phyloP scores from a whole-genome alignment of 257 asterid species.

The Plectranthus barbatus region DNA sequence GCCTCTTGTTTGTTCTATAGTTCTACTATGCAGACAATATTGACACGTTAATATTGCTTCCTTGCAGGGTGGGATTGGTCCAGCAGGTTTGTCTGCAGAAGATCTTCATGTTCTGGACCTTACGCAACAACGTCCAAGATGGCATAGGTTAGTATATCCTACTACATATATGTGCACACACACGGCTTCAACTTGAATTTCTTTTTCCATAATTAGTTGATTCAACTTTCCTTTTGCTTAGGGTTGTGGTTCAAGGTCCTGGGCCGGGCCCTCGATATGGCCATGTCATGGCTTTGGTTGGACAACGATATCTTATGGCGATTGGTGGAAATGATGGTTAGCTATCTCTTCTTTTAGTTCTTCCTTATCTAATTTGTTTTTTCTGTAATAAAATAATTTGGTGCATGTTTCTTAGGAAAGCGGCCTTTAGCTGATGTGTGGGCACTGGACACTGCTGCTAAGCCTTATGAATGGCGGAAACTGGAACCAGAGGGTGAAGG shows the following conservation, averaged over 20 bases:
- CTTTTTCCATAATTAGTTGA: conserved; percentile 2
- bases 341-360: conserved; percentile 19
- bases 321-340: conserved; percentile 99
- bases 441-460: conserved; percentile 99
- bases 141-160: conserved; percentile 74
- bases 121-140: conserved; percentile 89
- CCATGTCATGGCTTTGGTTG: conserved; percentile 99
- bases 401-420: conserved; percentile 54
- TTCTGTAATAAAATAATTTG: conserved; percentile 7
- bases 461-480: conserved; percentile 99
- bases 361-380: neutral
- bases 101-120: conserved; percentile 98
- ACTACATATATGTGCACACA: neutral
- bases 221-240: conserved; percentile 17
- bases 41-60: conserved; percentile 8
- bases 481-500: conserved; percentile 99
- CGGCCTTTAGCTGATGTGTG: conserved; percentile 99
- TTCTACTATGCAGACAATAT: neutral
- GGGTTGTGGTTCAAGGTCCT: conserved; percentile 99
- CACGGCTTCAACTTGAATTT: neutral
- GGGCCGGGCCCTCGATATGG: conserved; percentile 99
- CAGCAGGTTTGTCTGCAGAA: conserved; percentile 97
- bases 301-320: conserved; percentile 98
- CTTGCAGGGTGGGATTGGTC: conserved; percentile 97
- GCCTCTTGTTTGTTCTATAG: neutral